phyloP scores from a whole-genome alignment of 2,329 filamentous ascomycete genomes.

The Fusarium sp. region DNA sequence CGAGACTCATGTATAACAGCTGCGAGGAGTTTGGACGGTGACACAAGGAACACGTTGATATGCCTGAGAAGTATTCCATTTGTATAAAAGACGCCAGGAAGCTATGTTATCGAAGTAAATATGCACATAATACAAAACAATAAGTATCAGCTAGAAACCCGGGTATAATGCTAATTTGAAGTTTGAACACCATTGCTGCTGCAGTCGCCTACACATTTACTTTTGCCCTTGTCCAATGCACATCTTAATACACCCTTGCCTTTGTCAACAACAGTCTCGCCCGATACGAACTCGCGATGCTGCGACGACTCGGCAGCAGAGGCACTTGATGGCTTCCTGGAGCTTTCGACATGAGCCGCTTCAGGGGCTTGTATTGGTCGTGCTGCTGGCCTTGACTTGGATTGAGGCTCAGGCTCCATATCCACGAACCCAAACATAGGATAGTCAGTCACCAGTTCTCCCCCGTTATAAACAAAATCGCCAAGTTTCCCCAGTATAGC shows the following conservation, averaged over 20 bases:
- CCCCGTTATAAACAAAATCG: slow-evolving; percentile 49
- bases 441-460: slow-evolving; percentile 20
- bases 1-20: neutral
- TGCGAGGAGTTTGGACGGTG: slow-evolving; percentile 4
- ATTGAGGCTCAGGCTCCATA: slow-evolving; percentile 26
- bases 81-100: neutral
- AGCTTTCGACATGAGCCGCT: slow-evolving; percentile 2
- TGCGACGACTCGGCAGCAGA: slow-evolving; percentile 16
- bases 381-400: neutral
- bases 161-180: slow-evolving; percentile 26
- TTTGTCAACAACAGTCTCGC: neutral
- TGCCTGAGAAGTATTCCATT: neutral
- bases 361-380: neutral
- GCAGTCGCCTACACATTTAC: slow-evolving; percentile 11
- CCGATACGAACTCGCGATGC: neutral
- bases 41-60: neutral
- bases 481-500: slow-evolving; percentile 52
- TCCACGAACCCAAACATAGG: slow-evolving; percentile 36
- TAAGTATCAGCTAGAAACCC: neutral
- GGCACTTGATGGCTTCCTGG: slow-evolving; percentile 16
- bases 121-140: neutral
- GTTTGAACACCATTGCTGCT: neutral
- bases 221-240: slow-evolving; percentile 15
- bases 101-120: neutral
- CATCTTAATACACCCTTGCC: slow-evolving; percentile 16